Evolutionary conservation across 106 monocot species (phyloP).

Genomic region (Gastrodia elata): DNA sequence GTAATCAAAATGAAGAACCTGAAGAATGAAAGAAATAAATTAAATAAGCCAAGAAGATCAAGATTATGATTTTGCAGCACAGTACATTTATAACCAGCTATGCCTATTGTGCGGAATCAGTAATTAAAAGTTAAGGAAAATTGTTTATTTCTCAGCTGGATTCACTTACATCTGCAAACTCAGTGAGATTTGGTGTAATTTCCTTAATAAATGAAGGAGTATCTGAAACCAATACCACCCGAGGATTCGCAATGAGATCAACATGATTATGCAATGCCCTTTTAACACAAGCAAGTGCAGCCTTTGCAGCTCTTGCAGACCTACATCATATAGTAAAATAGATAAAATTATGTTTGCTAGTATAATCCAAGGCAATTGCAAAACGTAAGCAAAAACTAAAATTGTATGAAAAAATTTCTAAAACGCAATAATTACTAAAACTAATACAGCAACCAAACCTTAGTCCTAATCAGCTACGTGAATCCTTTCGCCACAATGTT

Average conservation of each 20-base stretch:
- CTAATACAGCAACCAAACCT: no score
- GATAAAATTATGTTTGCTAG: background rate
- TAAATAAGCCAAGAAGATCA: background rate
- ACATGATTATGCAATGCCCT: constrained; percentile 31
- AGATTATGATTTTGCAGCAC: background rate
- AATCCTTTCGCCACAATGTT: no score
- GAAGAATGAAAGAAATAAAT: constrained; percentile 1
- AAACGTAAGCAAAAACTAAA: background rate
- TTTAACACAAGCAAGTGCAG: constrained; percentile 66
- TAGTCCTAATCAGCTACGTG: no score
- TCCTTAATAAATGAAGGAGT: constrained; percentile 75
- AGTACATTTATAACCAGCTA: background rate
- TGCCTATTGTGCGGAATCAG: background rate
- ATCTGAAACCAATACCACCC: constrained; percentile 74
- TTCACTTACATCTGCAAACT: constrained; percentile 57
- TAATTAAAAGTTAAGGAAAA: background rate
- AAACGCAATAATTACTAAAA: background rate
- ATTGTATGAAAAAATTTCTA: background rate
- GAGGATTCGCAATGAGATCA: constrained; percentile 26
- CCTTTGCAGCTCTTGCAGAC: constrained; percentile 65
- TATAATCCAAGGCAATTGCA: background rate
- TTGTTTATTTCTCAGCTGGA: background rate
- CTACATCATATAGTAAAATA: constrained; percentile 25
- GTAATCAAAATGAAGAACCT: constrained; percentile 89
- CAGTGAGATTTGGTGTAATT: constrained; percentile 41